phyloP scores from a whole-genome alignment of 495 filamentous ascomycete genomes.

The Aspergillus incahuasiensis region DNA sequence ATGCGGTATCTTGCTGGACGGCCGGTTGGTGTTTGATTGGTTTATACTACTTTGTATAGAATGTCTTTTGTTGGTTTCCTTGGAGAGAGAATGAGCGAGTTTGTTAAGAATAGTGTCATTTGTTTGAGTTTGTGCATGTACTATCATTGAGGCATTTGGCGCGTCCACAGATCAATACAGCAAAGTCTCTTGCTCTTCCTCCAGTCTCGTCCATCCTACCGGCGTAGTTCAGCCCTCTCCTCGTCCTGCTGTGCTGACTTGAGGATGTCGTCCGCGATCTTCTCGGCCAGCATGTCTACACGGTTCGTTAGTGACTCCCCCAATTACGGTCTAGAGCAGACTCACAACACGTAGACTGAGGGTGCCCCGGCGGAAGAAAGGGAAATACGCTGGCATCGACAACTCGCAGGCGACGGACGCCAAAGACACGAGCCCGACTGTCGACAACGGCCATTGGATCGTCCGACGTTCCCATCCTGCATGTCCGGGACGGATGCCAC shows the following conservation, averaged over 20 bases:
- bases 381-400: constrained; percentile 59
- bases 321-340: neutral
- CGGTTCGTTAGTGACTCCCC: neutral
- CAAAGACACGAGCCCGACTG: constrained; percentile 43
- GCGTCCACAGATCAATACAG: neutral
- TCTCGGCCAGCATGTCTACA: constrained; percentile 22
- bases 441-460: constrained; percentile 55
- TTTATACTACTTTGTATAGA: no score
- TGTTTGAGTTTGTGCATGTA: neutral
- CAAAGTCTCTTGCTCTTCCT: no score
- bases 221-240: neutral
- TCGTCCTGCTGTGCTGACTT: neutral
- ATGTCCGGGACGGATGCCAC: constrained; percentile 50
- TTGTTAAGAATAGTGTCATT: neutral
- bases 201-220: neutral
- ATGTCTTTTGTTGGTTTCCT: no score
- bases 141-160: neutral
- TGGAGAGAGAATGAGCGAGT: no score
- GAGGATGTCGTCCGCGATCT: constrained; percentile 54
- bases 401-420: constrained; percentile 49
- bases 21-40: neutral
- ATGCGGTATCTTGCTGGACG: constrained; percentile 1
- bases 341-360: constrained; percentile 47
- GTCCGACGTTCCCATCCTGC: constrained; percentile 44
- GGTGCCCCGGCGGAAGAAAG: constrained; percentile 53